Percentiles rank a stretch among this genome's conserved stretches.
Evolutionary conservation across 192 early-diverging fungal genomes (phyloP).

Genomic region (Ambispora gerdemannii): DNA sequence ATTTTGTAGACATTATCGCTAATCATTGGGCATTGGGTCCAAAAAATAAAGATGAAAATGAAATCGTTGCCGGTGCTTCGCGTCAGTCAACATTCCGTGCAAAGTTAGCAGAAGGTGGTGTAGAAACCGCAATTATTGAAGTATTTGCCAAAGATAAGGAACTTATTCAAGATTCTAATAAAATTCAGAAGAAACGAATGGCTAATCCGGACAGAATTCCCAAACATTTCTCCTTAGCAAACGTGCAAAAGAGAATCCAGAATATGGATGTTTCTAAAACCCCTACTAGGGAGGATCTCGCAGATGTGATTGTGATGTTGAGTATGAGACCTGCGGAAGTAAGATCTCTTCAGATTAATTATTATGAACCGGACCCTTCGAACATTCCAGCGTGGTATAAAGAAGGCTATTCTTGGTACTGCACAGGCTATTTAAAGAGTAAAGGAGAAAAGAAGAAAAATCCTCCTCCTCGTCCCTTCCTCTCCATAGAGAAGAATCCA

Average conservation of each 20-base stretch:
- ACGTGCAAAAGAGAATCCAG: slow-evolving; percentile 2
- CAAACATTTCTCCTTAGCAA: slow-evolving; percentile 1
- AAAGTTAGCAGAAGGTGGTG: neutral
- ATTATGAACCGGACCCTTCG: slow-evolving; percentile 7
- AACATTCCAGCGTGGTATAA: slow-evolving; percentile 22
- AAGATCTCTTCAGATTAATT: neutral
- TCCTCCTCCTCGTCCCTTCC: slow-evolving; percentile 12
- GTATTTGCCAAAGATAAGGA: neutral
- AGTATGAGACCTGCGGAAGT: slow-evolving; percentile 23
- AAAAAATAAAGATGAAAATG: neutral
- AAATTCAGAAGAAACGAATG: slow-evolving; percentile 8
- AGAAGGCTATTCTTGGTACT: slow-evolving; percentile 22
- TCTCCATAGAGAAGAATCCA: slow-evolving; percentile 25
- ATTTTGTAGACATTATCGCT: neutral
- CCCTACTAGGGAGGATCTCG: neutral
- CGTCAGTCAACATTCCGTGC: neutral
- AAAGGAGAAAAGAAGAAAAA: slow-evolving; percentile 26
- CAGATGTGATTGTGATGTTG: slow-evolving; percentile 22
- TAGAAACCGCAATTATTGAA: neutral
- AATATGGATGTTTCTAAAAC: slow-evolving; percentile 1
- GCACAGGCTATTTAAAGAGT: slow-evolving; percentile 24
- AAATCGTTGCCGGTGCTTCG: neutral
- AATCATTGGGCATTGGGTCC: neutral
- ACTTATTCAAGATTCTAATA: neutral
- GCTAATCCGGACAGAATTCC: neutral